A percentile compares a stretch with the other conserved stretches of the same genome.
These are phyloP conservation scores for Solanum bulbocastanum DNA, from an alignment of 257 asterid genomes.

Conservation along the genomic window DNA sequence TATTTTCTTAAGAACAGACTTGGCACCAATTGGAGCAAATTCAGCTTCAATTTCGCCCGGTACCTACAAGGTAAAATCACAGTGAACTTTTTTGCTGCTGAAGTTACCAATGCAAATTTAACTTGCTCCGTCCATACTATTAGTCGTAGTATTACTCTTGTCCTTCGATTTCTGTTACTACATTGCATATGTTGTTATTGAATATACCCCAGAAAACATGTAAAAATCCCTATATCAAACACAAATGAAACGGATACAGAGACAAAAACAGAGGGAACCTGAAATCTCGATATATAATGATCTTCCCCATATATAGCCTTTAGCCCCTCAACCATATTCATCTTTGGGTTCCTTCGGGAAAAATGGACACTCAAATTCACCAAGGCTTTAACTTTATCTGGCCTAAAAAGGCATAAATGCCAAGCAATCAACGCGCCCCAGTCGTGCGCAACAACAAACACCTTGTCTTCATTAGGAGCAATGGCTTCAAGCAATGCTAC, in stretches of 20 bases:
- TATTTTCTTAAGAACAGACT: background rate
- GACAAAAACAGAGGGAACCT: background rate
- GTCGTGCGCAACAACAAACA: constrained; percentile 77
- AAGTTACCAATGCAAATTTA: too few species aligned
- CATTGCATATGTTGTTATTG: background rate
- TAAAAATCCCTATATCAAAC: background rate
- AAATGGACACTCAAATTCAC: constrained; percentile 50
- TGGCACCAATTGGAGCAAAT: background rate
- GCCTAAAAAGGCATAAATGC: constrained; percentile 53
- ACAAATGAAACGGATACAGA: background rate
- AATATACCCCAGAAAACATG: background rate
- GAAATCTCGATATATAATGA: constrained; percentile 49
- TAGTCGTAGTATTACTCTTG: background rate
- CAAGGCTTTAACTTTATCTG: constrained; percentile 52
- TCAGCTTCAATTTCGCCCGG: constrained; percentile 5
- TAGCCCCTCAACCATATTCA: constrained; percentile 10
- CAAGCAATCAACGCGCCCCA: constrained; percentile 72
- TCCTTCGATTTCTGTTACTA: background rate
- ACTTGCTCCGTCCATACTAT: background rate
- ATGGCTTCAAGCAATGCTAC: constrained; percentile 41
- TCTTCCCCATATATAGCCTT: constrained; percentile 45
- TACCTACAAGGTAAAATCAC: background rate
- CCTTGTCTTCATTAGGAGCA: constrained; percentile 31
- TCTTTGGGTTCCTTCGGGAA: constrained; percentile 22
- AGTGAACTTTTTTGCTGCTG: background rate